Evolutionary conservation across 371 early-diverging fungal genomes (phyloP).

Genomic region (Batkoa obscura): DNA sequence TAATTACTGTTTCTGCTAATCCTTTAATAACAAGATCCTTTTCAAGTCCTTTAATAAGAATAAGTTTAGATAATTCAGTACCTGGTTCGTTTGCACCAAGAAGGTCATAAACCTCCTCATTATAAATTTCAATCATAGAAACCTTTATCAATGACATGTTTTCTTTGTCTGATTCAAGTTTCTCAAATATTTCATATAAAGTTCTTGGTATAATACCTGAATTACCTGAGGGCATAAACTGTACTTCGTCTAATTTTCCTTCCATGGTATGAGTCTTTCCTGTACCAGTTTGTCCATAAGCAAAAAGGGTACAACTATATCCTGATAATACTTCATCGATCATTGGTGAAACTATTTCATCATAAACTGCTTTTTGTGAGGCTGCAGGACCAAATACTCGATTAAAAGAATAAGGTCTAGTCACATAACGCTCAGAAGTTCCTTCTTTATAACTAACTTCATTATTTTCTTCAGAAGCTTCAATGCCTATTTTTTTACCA

Average conservation of each 20-base stretch:
- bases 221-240: slow-evolving; percentile 12
- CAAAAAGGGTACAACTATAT: slow-evolving; percentile 91
- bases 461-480: too few relatives aligned
- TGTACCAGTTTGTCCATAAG: slow-evolving; percentile 89
- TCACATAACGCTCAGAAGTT: too few relatives aligned
- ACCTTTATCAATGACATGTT: slow-evolving; percentile 41
- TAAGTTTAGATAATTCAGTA: slow-evolving; percentile 41
- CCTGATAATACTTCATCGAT: slow-evolving; percentile 54
- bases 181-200: slow-evolving; percentile 60
- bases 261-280: slow-evolving; percentile 85
- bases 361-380: slow-evolving; percentile 64
- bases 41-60: slow-evolving; percentile 44
- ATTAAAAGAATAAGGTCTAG: slow-evolving; percentile 36
- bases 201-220: slow-evolving; percentile 88
- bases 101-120: slow-evolving; percentile 92
- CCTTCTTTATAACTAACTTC: too few relatives aligned
- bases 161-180: slow-evolving; percentile 23
- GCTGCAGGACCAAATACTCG: slow-evolving; percentile 74
- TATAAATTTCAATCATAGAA: slow-evolving; percentile 94
- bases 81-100: slow-evolving; percentile 26
- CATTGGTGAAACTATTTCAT: slow-evolving; percentile 64
- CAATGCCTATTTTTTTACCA: too few relatives aligned
- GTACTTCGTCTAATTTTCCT: slow-evolving; percentile 38
- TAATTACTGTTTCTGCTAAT: slow-evolving; percentile 51
- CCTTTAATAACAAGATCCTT: slow-evolving; percentile 62